phyloP scores from a whole-genome alignment of 345 rosid species.

The Ailanthus altissimus region DNA sequence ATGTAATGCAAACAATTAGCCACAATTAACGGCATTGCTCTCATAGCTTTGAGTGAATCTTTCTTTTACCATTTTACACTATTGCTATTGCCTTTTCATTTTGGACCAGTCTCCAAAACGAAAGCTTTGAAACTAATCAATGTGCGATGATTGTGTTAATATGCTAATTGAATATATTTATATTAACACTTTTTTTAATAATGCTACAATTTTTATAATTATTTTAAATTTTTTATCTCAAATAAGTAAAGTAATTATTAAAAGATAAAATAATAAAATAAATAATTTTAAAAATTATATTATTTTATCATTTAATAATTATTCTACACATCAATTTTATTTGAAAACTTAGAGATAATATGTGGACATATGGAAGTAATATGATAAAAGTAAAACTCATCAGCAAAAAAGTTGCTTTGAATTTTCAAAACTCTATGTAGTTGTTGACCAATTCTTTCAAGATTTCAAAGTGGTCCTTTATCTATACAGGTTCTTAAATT shows the following conservation, averaged over 20 bases:
- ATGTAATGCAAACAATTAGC: conserved; percentile 24
- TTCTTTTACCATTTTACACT: neutral
- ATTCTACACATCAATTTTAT: too few species aligned
- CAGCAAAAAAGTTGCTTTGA: neutral
- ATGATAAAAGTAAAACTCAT: neutral
- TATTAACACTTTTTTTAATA: neutral
- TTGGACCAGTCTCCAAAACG: too few species aligned
- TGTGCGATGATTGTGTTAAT: neutral
- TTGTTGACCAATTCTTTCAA: conserved; percentile 7
- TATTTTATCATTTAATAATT: too few species aligned
- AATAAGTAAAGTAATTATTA: too few species aligned
- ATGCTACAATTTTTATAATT: too few species aligned
- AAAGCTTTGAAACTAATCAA: neutral
- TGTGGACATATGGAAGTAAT: neutral
- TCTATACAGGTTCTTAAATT: neutral
- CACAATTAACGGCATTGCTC: conserved; percentile 29
- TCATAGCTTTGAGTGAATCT: neutral
- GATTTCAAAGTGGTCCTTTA: conserved; percentile 9
- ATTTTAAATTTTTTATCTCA: too few species aligned
- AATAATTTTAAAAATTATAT: too few species aligned
- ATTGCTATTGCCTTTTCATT: neutral
- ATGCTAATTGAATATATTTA: too few species aligned
- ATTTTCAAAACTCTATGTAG: conserved; percentile 4
- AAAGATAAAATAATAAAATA: too few species aligned
- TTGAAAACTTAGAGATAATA: too few species aligned